Conservation (phyloP, 2,329 filamentous ascomycete genomes). For the Xylariales sp. region DNA sequence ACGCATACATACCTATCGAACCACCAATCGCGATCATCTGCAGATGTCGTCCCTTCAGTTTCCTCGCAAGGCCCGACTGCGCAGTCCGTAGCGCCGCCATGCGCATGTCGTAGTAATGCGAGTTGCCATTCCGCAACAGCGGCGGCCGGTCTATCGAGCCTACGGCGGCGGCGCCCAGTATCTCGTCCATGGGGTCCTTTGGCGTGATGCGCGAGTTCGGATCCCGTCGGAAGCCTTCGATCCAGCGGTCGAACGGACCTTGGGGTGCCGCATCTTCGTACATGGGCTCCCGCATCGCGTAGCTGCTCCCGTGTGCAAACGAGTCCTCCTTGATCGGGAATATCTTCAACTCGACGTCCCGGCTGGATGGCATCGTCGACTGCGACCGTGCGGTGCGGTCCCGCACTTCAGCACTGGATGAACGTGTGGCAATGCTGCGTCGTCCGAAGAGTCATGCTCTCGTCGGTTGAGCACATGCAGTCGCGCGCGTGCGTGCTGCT, state of each 20-base stretch:
- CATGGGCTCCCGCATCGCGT: conserved; percentile 46
- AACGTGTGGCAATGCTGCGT: too few species aligned
- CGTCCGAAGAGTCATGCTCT: too few species aligned
- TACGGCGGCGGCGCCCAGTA: conserved; percentile 25
- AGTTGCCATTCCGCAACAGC: conserved; percentile 20
- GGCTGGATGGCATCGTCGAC: conserved; percentile 8
- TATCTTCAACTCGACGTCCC: conserved; percentile 7
- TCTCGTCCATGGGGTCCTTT: conserved; percentile 32
- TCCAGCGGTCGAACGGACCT: conserved; percentile 36
- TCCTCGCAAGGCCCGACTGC: conserved; percentile 68
- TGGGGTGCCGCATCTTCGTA: conserved; percentile 34
- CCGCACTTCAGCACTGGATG: too few species aligned
- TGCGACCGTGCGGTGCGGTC: too few species aligned
- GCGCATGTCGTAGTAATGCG: conserved; percentile 51
- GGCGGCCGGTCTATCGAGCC: conserved; percentile 21
- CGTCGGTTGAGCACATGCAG: too few species aligned
- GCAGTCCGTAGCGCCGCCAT: conserved; percentile 68
- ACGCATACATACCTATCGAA: conserved; percentile 67
- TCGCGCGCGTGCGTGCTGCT: too few species aligned
- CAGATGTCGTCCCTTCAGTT: conserved; percentile 77
- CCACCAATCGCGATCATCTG: conserved; percentile 98
- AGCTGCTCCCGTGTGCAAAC: conserved; percentile 38
- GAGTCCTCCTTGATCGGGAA: conserved; percentile 7
- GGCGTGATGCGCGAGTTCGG: conserved; percentile 45
- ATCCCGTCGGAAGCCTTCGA: conserved; percentile 62